phyloP scores from a whole-genome alignment of 75 land plant genomes.

The Gnetum montanum region DNA sequence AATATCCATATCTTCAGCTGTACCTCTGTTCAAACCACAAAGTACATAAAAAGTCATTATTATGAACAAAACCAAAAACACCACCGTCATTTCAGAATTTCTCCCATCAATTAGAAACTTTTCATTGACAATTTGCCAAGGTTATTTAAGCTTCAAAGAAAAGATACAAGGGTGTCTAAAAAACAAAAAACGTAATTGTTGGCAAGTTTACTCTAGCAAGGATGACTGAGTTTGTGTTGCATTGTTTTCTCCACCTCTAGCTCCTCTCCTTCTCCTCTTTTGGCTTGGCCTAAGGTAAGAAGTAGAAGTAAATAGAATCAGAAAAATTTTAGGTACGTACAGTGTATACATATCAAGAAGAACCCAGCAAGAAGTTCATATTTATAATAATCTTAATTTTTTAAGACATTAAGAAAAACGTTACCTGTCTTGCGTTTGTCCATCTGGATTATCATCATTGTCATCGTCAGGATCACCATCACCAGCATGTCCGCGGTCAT shows the following conservation, averaged over 20 bases:
- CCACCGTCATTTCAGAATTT: neutral
- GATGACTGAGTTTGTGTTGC: slow-evolving; percentile 4
- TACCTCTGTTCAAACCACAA: slow-evolving; percentile 10
- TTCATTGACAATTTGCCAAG: neutral
- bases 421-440: neutral
- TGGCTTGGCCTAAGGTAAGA: no score
- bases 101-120: neutral
- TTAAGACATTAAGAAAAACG: neutral
- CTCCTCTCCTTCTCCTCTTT: neutral
- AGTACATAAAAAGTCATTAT: slow-evolving; percentile 2
- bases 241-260: neutral
- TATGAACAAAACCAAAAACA: neutral
- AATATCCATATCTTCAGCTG: slow-evolving; percentile 42
- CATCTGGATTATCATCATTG: slow-evolving; percentile 10
- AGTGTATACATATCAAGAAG: neutral
- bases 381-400: neutral
- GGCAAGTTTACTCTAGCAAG: slow-evolving; percentile 3
- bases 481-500: slow-evolving; percentile 23
- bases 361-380: neutral
- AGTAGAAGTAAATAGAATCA: no score
- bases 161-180: no score
- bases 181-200: no score
- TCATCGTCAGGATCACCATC: slow-evolving; percentile 6
- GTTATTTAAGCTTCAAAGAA: neutral
- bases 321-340: no score